These are phyloP conservation scores for Phytophthora pluvialis DNA, from an alignment of 352 stramenopile species.

Conservation along the genomic window DNA sequence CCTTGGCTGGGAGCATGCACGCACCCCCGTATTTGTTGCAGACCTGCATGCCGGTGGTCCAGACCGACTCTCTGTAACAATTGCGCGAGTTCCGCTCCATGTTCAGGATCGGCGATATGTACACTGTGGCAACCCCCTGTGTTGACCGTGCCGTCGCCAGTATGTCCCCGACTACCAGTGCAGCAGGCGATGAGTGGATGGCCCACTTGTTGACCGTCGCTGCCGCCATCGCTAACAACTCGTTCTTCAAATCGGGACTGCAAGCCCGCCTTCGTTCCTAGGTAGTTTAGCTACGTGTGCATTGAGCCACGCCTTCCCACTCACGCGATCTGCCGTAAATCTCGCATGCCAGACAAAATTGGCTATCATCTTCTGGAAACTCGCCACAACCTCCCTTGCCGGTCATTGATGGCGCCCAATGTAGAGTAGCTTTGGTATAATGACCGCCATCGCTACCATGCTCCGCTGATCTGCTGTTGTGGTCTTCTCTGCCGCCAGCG, in stretches of 20 bases:
- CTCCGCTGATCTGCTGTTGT: conserved; percentile 3
- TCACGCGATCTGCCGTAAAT: not conserved
- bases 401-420: not conserved
- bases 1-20: no score
- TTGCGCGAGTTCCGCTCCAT: no score
- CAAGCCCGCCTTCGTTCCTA: not conserved
- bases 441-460: not conserved
- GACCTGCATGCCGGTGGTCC: no score
- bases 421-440: not conserved
- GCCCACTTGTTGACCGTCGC: no score
- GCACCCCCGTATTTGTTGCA: no score
- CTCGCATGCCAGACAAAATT: not conserved
- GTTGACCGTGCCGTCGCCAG: no score
- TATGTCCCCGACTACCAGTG: no score
- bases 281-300: not conserved
- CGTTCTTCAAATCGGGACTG: not conserved
- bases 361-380: not conserved
- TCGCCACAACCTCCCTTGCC: not conserved
- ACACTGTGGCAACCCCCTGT: no score
- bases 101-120: no score
- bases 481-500: not conserved
- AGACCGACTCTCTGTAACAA: no score
- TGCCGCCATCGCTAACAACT: no score
- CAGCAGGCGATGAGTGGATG: no score
- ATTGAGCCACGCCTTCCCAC: not conserved